phyloP scores from a whole-genome alignment of 1,284 basidiomycete genomes.

The Microbotryum violaceum region DNA sequence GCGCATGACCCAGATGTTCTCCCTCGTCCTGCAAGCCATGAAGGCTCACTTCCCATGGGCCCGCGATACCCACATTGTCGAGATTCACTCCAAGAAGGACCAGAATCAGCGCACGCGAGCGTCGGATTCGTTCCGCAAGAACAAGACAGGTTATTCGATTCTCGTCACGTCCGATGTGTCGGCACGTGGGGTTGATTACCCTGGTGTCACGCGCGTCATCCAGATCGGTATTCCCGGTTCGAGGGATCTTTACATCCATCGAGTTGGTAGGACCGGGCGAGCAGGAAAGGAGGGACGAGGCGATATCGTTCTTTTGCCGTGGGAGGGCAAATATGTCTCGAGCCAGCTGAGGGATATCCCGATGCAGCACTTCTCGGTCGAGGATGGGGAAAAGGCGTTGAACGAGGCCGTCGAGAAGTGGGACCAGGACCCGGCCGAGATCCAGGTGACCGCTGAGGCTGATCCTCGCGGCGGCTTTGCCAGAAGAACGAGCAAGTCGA shows the following conservation, averaged over 20 bases:
- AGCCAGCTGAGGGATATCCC: conserved; percentile 63
- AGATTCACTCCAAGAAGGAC: conserved; percentile 76
- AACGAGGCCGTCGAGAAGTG: conserved; percentile 48
- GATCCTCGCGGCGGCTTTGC: conserved; percentile 9
- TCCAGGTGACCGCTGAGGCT: conserved; percentile 21
- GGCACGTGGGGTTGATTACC: conserved; percentile 47
- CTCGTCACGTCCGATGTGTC: conserved; percentile 44
- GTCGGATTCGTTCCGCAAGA: conserved; percentile 60
- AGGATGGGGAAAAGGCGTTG: conserved; percentile 52
- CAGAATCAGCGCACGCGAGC: conserved; percentile 60
- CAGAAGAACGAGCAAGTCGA: neutral
- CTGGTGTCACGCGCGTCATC: conserved; percentile 82
- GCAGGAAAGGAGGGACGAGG: conserved; percentile 65
- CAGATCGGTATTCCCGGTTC: conserved; percentile 74
- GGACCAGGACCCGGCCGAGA: conserved; percentile 48
- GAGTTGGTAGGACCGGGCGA: conserved; percentile 85
- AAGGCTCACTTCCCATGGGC: conserved; percentile 38
- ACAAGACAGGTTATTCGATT: conserved; percentile 47
- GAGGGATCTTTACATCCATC: conserved; percentile 78
- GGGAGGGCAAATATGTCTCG: conserved; percentile 67
- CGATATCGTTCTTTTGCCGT: conserved; percentile 78
- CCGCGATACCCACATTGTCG: conserved; percentile 57
- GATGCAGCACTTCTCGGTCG: conserved; percentile 54
- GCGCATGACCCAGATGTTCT: conserved; percentile 70
- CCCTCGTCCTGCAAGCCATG: conserved; percentile 51